phyloP scores from a whole-genome alignment of 305 asterid genomes.

The Solanum hybrid region DNA sequence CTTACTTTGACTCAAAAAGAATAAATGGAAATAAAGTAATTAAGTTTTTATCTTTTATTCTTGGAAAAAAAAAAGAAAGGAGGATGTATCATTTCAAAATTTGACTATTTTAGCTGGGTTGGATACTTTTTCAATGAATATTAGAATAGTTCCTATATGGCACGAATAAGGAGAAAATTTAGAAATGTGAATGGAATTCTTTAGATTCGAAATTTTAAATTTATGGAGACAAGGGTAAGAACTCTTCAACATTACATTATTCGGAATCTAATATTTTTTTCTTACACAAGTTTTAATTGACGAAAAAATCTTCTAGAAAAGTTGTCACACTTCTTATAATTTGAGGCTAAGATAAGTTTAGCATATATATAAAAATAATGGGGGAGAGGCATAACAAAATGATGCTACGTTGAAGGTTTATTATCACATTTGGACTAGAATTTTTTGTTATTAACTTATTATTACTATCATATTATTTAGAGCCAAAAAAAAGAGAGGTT shows the following conservation, averaged over 20 bases:
- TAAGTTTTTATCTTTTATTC: not conserved
- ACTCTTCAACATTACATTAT: not conserved
- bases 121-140: not conserved
- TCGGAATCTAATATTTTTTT: not conserved
- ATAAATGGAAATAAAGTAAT: not conserved
- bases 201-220: slow-evolving; percentile 13
- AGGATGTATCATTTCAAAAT: not conserved
- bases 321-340: not conserved
- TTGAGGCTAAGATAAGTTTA: not conserved
- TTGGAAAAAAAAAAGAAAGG: not conserved
- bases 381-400: not conserved
- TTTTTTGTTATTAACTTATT: not conserved
- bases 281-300: not conserved
- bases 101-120: not conserved
- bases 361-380: not conserved
- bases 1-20: not conserved
- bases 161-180: not conserved
- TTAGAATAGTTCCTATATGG: not conserved
- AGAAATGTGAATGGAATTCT: slow-evolving; percentile 12
- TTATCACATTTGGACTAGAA: not conserved
- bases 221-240: not conserved
- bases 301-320: not conserved
- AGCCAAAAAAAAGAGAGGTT: not conserved
- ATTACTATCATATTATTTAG: not conserved
- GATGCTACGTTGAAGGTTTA: not conserved